phyloP scores from a whole-genome alignment of 108 stramenopile genomes.

The Mayamaea pseudoterrestris region DNA sequence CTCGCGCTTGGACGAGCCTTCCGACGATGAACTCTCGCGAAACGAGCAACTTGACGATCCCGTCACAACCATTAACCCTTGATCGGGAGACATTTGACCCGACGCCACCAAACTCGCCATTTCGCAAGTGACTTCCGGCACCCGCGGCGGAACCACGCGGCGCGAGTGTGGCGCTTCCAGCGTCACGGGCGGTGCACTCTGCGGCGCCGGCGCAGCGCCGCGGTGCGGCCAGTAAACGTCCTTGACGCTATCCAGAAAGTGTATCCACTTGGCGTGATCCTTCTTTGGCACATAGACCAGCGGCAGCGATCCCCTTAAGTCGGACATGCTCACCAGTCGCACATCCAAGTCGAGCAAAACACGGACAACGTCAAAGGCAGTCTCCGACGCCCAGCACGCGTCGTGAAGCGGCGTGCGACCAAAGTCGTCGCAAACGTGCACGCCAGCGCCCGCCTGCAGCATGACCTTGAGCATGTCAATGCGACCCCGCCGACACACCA shows the following conservation, averaged over 20 bases:
- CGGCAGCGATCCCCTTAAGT: constrained; percentile 45
- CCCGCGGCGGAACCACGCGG: constrained; percentile 15
- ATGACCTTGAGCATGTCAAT: constrained; percentile 39
- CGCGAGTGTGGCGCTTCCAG: background rate
- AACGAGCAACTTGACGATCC: background rate
- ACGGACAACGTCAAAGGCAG: constrained; percentile 42
- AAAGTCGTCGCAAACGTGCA: constrained; percentile 66
- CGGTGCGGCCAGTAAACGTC: constrained; percentile 37
- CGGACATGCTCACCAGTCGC: constrained; percentile 31
- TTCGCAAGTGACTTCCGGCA: constrained; percentile 8
- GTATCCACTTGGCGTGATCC: constrained; percentile 49
- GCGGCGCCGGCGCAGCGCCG: constrained; percentile 1
- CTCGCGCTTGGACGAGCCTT: background rate
- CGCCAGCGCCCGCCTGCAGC: constrained; percentile 40
- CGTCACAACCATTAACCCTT: constrained; percentile 3
- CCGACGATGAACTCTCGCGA: background rate
- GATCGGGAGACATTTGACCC: constrained; percentile 21
- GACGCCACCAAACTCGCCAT: constrained; percentile 24
- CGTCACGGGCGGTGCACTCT: background rate
- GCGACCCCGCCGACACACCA: constrained; percentile 75
- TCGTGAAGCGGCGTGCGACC: constrained; percentile 80
- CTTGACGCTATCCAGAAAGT: constrained; percentile 27
- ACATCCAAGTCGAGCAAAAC: constrained; percentile 27
- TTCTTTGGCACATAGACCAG: constrained; percentile 44
- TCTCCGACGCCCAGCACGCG: constrained; percentile 62